These are phyloP conservation scores for Saccharomycopsis phalli DNA, from an alignment of 1,139 yeast species.

Conservation along the genomic window DNA sequence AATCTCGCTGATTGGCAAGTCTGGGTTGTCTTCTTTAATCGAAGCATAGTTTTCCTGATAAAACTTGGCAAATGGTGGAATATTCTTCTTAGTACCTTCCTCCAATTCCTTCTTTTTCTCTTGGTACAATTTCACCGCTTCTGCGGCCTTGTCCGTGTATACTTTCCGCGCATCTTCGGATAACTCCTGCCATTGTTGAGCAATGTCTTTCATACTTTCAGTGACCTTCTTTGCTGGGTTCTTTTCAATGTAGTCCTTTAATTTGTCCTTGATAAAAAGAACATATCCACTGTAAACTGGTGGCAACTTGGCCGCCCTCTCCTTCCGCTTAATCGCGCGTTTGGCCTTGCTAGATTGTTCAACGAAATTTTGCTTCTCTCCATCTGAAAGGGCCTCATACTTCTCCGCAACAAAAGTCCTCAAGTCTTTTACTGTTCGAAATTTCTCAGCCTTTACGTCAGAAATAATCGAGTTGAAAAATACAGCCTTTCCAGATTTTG, in stretches of 20 bases:
- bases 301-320: constrained; percentile 12
- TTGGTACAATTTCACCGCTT: constrained; percentile 7
- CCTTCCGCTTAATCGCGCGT: constrained; percentile 3
- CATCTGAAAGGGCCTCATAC: constrained; percentile 9
- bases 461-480: constrained; percentile 10
- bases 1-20: background rate
- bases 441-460: constrained; percentile 11
- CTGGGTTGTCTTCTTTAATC: constrained; percentile 5
- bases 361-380: constrained; percentile 5
- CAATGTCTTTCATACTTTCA: constrained; percentile 24
- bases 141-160: constrained; percentile 18
- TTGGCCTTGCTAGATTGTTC: constrained; percentile 4
- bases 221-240: constrained; percentile 23
- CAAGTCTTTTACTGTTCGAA: constrained; percentile 7
- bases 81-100: constrained; percentile 13
- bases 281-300: constrained; percentile 10
- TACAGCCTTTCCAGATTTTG: constrained; percentile 2
- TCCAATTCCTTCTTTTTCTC: constrained; percentile 17
- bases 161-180: constrained; percentile 23
- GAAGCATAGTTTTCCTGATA: constrained; percentile 1
- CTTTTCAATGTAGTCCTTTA: constrained; percentile 5
- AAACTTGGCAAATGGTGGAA: constrained; percentile 5
- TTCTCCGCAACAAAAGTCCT: constrained; percentile 3
- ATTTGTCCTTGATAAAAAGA: constrained; percentile 14
- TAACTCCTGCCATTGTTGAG: constrained; percentile 26